These are phyloP conservation scores for Xylariaceae sp. DNA, from an alignment of 2,329 filamentous ascomycete species.

Conservation along the genomic window DNA sequence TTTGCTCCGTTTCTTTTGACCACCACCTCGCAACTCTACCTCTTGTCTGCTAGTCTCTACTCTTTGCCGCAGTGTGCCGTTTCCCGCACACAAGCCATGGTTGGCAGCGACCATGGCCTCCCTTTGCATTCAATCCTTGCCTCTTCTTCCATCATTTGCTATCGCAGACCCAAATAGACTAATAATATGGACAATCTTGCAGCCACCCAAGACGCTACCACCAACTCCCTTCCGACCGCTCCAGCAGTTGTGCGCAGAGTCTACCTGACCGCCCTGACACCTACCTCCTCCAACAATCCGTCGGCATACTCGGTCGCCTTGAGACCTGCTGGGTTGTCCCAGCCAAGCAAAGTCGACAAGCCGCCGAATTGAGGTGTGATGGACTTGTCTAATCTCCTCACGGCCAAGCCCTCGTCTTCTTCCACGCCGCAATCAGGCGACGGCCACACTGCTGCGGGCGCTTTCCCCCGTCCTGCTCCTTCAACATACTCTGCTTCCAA, in stretches of 20 bases:
- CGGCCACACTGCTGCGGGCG: constrained; percentile 24
- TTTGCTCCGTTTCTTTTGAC: constrained; percentile 19
- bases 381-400: constrained; percentile 30
- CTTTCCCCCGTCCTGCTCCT: constrained; percentile 22
- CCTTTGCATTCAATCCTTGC: constrained; percentile 6
- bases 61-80: constrained; percentile 13
- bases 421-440: constrained; percentile 16
- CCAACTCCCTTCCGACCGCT: constrained; percentile 11
- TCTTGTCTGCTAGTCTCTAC: constrained; percentile 12
- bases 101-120: constrained; percentile 12
- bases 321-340: constrained; percentile 5
- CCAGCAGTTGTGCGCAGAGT: constrained; percentile 23
- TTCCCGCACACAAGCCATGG: constrained; percentile 11
- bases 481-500: constrained; percentile 16
- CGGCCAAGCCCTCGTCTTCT: constrained; percentile 24
- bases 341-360: constrained; percentile 12
- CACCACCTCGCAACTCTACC: constrained; percentile 15
- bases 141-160: constrained; percentile 4
- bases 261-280: constrained; percentile 9
- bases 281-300: constrained; percentile 1
- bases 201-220: constrained; percentile 11
- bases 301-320: constrained; percentile 8
- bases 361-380: constrained; percentile 22
- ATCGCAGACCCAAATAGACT: constrained; percentile 10
- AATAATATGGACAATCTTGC: constrained; percentile 12